Base-by-base conservation (phyloP, 192 early-diverging fungal species). In the Coemansia sp. region DNA sequence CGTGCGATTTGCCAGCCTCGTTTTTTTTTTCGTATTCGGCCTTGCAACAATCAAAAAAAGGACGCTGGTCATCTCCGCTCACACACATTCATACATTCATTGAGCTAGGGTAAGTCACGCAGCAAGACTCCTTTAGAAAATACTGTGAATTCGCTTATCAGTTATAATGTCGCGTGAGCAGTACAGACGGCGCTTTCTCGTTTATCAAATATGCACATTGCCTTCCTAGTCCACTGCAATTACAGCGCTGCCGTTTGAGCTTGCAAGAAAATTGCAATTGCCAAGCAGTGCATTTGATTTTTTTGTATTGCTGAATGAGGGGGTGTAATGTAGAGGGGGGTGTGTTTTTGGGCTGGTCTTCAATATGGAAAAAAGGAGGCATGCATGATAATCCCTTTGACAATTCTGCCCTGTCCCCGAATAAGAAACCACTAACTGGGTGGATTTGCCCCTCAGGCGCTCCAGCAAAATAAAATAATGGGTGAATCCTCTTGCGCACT, bases 361-460 rank as follows among this genome's bases (percentile, higher is more conserved):
- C 40, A 37, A 11, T 26, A 15, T 15, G 30, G 31, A 31, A 31
- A 23, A 23, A 31, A 32, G 23, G 37, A 23, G n/a, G 38, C 38
- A 59, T 59, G 57, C 57, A 51, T 59, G 57, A 30, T 59, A 59
- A 59, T 59, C 57, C 42, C 39, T 20, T 21, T 16, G n/a, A 23
- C 23, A 15, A 14, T 47, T 26, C 45, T 18, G 34, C 28, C 21
- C 6, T 26, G 28, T 30, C 39, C 56, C 40, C 46, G 28, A 58
- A 58, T 49, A 59, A 51, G 57, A 41, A 59, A 59, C 48, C 47
- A 42, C 57, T 59, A 59, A 59, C 57, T 50, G 30, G 47, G 57
- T 28, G 57, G 57, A 51, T 59, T 59, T 51, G 39, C 57, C 48
- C 48, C 14, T n/a, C 43, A 40, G 40, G 40, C 16, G 56, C 56